Base-by-base conservation (phyloP, 2,329 filamentous ascomycete genomes). In the Colletotrichum sp. region DNA sequence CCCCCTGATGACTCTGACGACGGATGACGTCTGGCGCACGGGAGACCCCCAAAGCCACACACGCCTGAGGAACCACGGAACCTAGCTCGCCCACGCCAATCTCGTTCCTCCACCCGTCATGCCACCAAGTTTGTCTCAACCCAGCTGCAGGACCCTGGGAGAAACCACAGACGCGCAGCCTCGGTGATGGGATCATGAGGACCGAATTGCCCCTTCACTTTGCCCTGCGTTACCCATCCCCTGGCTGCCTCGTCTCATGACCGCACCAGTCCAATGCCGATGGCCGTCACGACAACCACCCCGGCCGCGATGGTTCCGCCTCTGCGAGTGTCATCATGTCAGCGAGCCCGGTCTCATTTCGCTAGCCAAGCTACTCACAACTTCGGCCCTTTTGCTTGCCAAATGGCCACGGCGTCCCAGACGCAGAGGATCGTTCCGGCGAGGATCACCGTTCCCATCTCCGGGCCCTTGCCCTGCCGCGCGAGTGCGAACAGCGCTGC, bases 401-500 rank as follows among this genome's bases (percentile, higher is more conserved):
- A 68, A 66, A 77, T 32, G 49, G 65, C 71, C 65, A 39, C 49
- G 55, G 57, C 76, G 36, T 80, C 78, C 3, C 72, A 77, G 26
- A 68, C 67, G 63, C 78, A 79, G 60, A 77, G 60, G 6, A 78
- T 72, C 8, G 73, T 78, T 15, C 78, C 76, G 3, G 76, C 75
- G 30, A 78, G 68, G n/a, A 78, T 77, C 28, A 79, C 63, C n/a
- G 74, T 76, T 8, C 78, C 78, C 71, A 77, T 78, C 72, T 79
- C 79, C 57, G 67, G 55, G 12, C 57, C 66, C 55, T 74, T 71
- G 12, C 66, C 24, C 62, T 71, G 63, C 13, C 71, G 60, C 55
- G 72, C 65, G 39, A 80, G 70, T 24, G 67, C 70, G 24, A 74
- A 76, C 6, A 79, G 72, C 30, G 76, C 68, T 26, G 73, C 67